Percentiles rank a stretch among this genome's conserved stretches.
phyloP scores from a whole-genome alignment of 2,329 filamentous ascomycete species.

The Scleromitrula shiraiana region DNA sequence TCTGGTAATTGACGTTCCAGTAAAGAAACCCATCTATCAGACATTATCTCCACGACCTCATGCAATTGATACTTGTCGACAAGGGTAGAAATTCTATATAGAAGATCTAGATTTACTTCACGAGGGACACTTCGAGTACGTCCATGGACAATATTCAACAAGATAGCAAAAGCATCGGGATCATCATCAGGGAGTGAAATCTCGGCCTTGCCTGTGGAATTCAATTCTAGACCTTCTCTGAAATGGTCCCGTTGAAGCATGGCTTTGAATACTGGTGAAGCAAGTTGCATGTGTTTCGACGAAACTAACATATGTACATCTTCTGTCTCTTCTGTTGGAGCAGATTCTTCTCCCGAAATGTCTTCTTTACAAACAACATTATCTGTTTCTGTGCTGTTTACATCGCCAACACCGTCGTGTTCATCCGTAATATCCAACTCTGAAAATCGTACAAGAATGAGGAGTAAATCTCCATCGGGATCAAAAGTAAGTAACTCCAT shows the following conservation, averaged over 20 bases:
- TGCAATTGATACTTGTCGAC: slow-evolving; percentile 9
- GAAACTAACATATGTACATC: slow-evolving; percentile 4
- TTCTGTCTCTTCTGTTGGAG: background rate
- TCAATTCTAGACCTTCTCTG: background rate
- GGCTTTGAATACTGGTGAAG: background rate
- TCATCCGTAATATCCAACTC: background rate
- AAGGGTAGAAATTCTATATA: slow-evolving; percentile 2
- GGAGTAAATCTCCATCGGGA: slow-evolving; percentile 1
- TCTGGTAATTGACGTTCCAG: background rate
- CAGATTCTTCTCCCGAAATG: too few species aligned
- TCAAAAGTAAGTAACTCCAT: background rate
- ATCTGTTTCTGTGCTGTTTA: background rate
- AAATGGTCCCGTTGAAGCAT: background rate
- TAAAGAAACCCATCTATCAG: slow-evolving; percentile 1
- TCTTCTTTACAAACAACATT: background rate
- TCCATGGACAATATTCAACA: background rate
- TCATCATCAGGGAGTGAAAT: slow-evolving; percentile 4
- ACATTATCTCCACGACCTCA: slow-evolving; percentile 4
- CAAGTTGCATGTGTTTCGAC: background rate
- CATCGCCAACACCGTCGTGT: background rate
- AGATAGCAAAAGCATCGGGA: slow-evolving; percentile 4
- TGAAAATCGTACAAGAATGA: background rate
- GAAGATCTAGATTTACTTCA: background rate
- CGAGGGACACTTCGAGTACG: background rate
- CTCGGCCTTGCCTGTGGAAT: background rate